Evolutionary conservation across 2,329 filamentous ascomycete genomes (phyloP), one percentile per base, ranked within the genome.

Genomic region (Parascedosporium putredinis): DNA sequence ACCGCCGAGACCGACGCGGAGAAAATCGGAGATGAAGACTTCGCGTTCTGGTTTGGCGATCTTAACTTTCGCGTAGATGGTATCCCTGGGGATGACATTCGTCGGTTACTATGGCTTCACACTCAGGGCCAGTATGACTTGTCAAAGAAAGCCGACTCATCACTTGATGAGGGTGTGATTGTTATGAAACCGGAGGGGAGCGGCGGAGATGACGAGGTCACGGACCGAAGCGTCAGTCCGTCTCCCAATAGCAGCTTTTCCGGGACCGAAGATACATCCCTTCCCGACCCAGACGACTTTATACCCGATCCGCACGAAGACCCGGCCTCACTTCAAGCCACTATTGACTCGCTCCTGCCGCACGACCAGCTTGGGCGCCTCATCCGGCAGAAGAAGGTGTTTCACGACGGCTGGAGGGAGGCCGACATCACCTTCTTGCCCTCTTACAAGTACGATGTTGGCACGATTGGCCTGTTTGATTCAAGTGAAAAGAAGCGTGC

Each of bases 391-490:
- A 77, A 80, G n/a, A 93, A 86, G 61, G 81, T 83, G 0, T 95
- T 98, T 54, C 80, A 95, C 52, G 87, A 95, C 54, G 91, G 90
- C 1, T 98, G 93, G 90, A 76, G 78, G 47, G 93, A 98, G 71
- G 93, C 90, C 0, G 74, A 81, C 1, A 90, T 98, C 50, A 79
- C 79, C 1, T 98, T 98, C 60, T 64, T 97, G 14, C 93, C 93
- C 2, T 94, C 93, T 0, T 98, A 98, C 67, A 98, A 98, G 64
- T 98, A 98, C 58, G 94, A 98, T 59, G 75, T 95, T 24, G 93
- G 93, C n/a, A 95, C 86, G 25, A 80, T 95, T 27, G 87, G 87
- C 2, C 77, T 89, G 25, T 98, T 96, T 62, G 94, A 98, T 67
- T 88, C 90, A 0, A 95, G 90, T 56, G 93, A 97, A 62, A 98